Base-by-base conservation (phyloP, 1,284 basidiomycete species). In the Papiliotrema nemorosa region DNA sequence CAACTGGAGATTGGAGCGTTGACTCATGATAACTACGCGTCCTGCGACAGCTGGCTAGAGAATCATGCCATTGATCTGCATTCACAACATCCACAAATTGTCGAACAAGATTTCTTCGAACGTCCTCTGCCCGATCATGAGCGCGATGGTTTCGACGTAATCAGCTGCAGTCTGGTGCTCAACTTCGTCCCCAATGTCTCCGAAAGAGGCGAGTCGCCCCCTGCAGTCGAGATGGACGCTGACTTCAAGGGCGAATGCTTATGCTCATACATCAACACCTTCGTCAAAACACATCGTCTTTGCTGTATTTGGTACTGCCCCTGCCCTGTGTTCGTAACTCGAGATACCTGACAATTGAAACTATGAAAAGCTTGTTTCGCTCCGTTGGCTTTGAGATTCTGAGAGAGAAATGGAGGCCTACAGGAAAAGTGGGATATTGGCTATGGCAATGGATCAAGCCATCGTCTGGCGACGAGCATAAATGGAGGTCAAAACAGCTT, bases 1-100 rank as follows among this genome's bases (percentile, higher is more conserved):
- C 72, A 92, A 52, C 79, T 93, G 1, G 90, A 93, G 73, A 86
- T 92, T 2, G 90, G 90, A 0, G 90, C 90, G 18, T 76, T 93
- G 33, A 84, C 82, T 54, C 87, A 85, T 2, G 84, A 89, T 63
- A 93, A 92, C 69, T 91, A 87, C 62, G 74, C 70, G 2, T 74
- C 78, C 2, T 85, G 82, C 54, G 68, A 76, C 6, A 74, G 78
- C 1, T 92, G 88, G 88, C 82, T 93, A 41, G 76, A 82, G 14
- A 80, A 79, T 33, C 81, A 78, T 0, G 84, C 88, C 0, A 88
- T 92, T 53, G 90, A 92, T 67, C 75, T 93, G 47, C 82, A 82
- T 56, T 87, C 89, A 16, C 81, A 84, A 39, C 88, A 92, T 68
- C 85, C 89, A 0, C 70, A 77, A 21, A 92, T 93, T 26, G 27